These are phyloP conservation scores for Penicillium polonicum DNA, from an alignment of 2,329 filamentous ascomycete genomes.

Conservation along the genomic window DNA sequence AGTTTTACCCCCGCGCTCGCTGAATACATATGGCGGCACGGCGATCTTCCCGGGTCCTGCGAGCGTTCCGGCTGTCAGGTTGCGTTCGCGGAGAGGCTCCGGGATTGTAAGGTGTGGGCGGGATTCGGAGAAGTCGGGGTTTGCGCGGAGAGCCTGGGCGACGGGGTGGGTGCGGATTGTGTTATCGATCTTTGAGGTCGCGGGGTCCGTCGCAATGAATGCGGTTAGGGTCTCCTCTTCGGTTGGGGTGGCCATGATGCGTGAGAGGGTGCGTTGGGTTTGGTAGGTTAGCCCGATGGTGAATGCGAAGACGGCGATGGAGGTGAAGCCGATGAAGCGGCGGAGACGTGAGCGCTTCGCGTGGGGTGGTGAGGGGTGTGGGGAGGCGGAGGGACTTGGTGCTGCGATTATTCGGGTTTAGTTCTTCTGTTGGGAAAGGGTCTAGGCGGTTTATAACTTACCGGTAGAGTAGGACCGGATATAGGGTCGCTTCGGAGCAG, in stretches of 20 bases:
- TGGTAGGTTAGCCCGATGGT: slow-evolving; percentile 31
- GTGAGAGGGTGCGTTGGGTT: slow-evolving; percentile 25
- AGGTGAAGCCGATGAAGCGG: slow-evolving; percentile 38
- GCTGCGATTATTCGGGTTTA: slow-evolving; percentile 2
- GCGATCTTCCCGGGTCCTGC: slow-evolving; percentile 71
- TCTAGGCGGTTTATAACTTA: background rate
- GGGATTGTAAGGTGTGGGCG: slow-evolving; percentile 89
- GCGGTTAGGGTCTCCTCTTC: slow-evolving; percentile 72
- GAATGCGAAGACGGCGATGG: slow-evolving; percentile 38
- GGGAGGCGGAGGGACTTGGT: slow-evolving; percentile 3
- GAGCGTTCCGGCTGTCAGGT: slow-evolving; percentile 78
- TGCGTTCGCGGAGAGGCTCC: slow-evolving; percentile 64
- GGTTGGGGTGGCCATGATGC: slow-evolving; percentile 41
- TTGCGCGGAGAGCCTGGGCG: slow-evolving; percentile 64
- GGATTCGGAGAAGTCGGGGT: slow-evolving; percentile 68
- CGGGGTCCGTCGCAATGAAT: slow-evolving; percentile 59
- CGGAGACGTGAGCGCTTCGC: slow-evolving; percentile 32
- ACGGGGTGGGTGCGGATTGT: slow-evolving; percentile 74
- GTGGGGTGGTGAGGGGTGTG: slow-evolving; percentile 14
- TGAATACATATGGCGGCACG: slow-evolving; percentile 78
- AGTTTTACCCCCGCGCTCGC: slow-evolving; percentile 66
- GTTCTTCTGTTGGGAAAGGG: background rate
- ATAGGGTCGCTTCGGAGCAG: background rate
- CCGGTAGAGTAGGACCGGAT: slow-evolving; percentile 11
- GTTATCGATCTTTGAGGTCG: slow-evolving; percentile 62